These are phyloP conservation scores for Cenchrus fungigraminus DNA, from an alignment of 176 grass and related monocot genomes.

Conservation along the genomic window DNA sequence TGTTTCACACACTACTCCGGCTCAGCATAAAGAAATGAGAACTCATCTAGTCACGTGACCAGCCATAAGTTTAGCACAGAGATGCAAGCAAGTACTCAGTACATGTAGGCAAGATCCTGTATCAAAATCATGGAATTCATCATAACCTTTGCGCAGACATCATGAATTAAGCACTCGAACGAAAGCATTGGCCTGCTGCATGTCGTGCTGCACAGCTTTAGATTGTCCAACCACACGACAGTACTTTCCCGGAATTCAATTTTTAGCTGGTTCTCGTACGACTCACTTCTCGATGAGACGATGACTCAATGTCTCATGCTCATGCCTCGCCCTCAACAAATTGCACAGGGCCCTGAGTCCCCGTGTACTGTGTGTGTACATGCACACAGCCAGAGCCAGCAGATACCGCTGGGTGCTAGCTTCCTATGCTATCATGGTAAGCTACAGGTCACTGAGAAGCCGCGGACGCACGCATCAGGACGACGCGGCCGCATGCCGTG, in stretches of 20 bases:
- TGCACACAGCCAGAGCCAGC: neutral
- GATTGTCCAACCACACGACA: neutral
- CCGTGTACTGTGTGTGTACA: too few species aligned
- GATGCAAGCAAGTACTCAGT: neutral
- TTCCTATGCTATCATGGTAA: neutral
- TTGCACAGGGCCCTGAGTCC: too few species aligned
- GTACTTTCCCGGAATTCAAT: slow-evolving; percentile 36
- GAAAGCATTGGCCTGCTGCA: neutral
- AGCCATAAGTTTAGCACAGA: neutral
- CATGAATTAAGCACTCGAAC: slow-evolving; percentile 11
- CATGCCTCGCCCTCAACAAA: too few species aligned
- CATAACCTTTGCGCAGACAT: neutral
- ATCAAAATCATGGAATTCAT: slow-evolving; percentile 8
- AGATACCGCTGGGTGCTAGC: slow-evolving; percentile 7
- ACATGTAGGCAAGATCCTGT: neutral
- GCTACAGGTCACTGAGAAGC: slow-evolving; percentile 37
- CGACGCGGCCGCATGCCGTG: neutral
- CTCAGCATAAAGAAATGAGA: neutral
- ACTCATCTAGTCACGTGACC: neutral
- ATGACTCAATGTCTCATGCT: too few species aligned
- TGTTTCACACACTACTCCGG: neutral
- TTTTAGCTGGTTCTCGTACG: slow-evolving; percentile 18
- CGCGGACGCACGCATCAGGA: slow-evolving; percentile 7
- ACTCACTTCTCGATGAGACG: neutral
- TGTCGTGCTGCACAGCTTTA: slow-evolving; percentile 26